Base-by-base conservation (phyloP, 2,329 filamentous ascomycete genomes). In the Coniochaeta ligniaria region DNA sequence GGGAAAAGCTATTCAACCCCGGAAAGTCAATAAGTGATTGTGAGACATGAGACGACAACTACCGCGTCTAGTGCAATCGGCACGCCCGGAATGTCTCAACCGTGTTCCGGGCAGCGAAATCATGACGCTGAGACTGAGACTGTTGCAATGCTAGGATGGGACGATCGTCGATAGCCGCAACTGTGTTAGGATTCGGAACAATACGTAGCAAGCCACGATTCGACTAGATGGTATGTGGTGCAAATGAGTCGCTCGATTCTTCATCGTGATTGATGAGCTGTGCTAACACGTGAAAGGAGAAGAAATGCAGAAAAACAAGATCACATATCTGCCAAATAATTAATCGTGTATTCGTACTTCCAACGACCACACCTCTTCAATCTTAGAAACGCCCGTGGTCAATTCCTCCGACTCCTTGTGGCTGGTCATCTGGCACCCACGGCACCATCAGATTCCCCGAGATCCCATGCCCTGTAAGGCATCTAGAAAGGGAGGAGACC, bases 401-500 rank as follows among this genome's bases (percentile, higher is more conserved):
- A 43, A 50, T 52, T 52, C 22, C 47, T 28, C 22, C 4, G 26
- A 17, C 47, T 26, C 24, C 12, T 14, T 16, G 47, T 28, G 24
- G 47, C 26, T 52, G 47, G 22, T 26, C 45, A 50, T 26, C 11
- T 50, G 22, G 45, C 45, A 5, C 20, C 2, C 22, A 16, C 11
- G 5, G 11, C 12, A 7, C 22, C 20, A 50, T 50, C 11, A 14
- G 14, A 8, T 26, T 22, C 47, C 47, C n/a, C 11, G 47, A 52
- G 47, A 8, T 28, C 47, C 47, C 47, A n/a, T 31, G 26, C 22
- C 2, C 24, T 6, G 5, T 26, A 9, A 17, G 26, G 8, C 22
- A 12, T n/a, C 20, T 52, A 52, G 47, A 52, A 52, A 9, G 47
- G 47, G 6, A 52, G 35, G 6, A 69, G 61, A 20, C 57, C 60